phyloP scores from a whole-genome alignment of 495 filamentous ascomycete genomes.

The Pseudevernia furfuracea region DNA sequence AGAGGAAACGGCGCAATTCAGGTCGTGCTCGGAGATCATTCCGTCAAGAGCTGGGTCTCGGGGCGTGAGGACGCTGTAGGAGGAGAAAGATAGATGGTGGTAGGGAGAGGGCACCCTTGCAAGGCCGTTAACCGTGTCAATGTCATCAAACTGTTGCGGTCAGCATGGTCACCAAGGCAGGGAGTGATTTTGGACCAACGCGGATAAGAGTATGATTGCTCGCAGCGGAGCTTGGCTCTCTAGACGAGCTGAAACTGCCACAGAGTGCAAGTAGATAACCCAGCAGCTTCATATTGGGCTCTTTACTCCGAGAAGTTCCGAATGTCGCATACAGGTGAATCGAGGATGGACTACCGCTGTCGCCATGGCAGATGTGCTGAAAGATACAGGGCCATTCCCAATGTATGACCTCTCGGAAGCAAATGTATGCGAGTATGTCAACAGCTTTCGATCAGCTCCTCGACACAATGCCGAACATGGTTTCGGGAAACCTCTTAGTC shows the following conservation, averaged over 20 bases:
- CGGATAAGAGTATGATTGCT: neutral
- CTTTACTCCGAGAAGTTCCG: neutral
- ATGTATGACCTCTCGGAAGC: neutral
- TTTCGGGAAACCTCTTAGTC: too few species aligned
- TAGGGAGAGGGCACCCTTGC: constrained; percentile 21
- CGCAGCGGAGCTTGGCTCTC: neutral
- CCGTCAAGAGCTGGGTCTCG: constrained; percentile 10
- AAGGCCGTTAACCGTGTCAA: constrained; percentile 22
- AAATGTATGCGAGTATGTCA: neutral
- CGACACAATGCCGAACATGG: too few species aligned
- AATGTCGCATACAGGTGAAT: neutral
- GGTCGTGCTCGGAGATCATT: constrained; percentile 17
- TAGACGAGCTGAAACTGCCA: neutral
- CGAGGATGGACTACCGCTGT: neutral
- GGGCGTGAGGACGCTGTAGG: constrained; percentile 20
- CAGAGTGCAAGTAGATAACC: neutral
- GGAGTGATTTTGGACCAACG: neutral
- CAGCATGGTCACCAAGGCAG: neutral
- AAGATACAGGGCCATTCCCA: neutral
- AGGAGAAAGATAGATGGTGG: constrained; percentile 18
- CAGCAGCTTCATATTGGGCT: neutral
- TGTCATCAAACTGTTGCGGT: constrained; percentile 24
- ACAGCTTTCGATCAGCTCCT: too few species aligned
- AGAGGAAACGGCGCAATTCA: constrained; percentile 26
- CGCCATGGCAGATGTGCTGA: neutral